Conservation (phyloP, 371 early-diverging fungal species). For the Basidiobolus heterosporus region DNA sequence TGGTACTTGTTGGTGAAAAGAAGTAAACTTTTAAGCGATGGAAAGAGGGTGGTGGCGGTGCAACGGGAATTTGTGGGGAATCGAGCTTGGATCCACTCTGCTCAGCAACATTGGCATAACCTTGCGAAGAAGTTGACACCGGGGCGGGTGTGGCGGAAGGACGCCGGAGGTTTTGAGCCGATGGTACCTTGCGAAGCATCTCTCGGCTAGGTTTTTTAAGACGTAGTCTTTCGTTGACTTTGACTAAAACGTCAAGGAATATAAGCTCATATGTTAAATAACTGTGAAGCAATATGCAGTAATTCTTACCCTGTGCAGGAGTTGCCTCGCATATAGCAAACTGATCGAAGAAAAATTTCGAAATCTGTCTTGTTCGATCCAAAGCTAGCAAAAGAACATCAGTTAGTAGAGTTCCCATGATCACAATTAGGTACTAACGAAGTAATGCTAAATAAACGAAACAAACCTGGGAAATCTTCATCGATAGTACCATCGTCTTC, state of each 20-base stretch:
- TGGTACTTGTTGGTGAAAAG: neutral
- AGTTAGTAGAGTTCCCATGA: neutral
- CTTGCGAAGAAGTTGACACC: too few relatives aligned
- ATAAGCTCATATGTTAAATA: neutral
- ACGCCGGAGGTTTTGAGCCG: too few relatives aligned
- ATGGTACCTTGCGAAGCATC: too few relatives aligned
- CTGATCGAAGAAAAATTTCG: slow-evolving; percentile 71
- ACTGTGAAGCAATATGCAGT: neutral
- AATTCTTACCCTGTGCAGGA: slow-evolving; percentile 41
- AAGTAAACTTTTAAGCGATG: too few relatives aligned
- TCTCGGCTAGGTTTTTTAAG: neutral
- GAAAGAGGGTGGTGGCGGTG: too few relatives aligned
- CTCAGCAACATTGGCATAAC: too few relatives aligned
- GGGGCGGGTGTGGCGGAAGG: too few relatives aligned
- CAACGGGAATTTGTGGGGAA: too few relatives aligned
- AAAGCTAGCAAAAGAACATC: slow-evolving; percentile 30
- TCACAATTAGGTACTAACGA: neutral
- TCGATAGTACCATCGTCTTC: slow-evolving; percentile 91
- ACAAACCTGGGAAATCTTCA: slow-evolving; percentile 82
- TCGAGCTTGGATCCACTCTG: too few relatives aligned
- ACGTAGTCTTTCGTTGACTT: neutral
- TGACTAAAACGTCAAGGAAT: neutral
- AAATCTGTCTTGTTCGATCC: slow-evolving; percentile 70
- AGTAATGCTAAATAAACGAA: neutral
- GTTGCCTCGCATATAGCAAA: slow-evolving; percentile 77